Base-by-base conservation (phyloP, 1,139 yeast species). In the Scheffersomyces titani region DNA sequence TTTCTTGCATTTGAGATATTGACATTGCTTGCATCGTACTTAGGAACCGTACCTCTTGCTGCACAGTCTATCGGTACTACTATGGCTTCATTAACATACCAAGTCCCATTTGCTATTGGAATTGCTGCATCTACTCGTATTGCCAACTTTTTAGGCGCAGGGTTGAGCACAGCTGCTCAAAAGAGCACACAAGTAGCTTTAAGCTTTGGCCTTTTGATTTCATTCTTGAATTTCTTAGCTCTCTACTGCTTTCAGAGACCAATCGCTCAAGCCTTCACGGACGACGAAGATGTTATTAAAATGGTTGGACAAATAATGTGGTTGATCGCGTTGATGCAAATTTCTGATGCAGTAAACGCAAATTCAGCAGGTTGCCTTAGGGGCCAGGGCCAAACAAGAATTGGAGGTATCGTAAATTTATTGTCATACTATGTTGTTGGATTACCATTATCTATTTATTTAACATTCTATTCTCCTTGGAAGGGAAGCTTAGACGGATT, bases 1-100 rank as follows among this genome's bases (percentile, higher is more conserved):
- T 88, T 88, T 59, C 69, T 89, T 59, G 90, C 93, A 0, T 89
- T 88, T 68, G 94, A 89, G 66, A 80, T 88, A 45, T 75, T 89
- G 75, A 88, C 94, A 0, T 72, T 89, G 47, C 80, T 88, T 66
- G 83, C 88, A 1, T 80, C 86, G 2, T 83, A 83, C 62, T 69
- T 84, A 57, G 88, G 88, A 3, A 84, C 88, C 0, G 68, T 75
- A 44, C 76, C 80, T 6, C 74, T 84, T 60, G 88, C 88, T 6
- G 85, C 88, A 0, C 88, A 84, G 65, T 81, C 86, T 1, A 81
- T 84, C 49, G 83, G 86, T 51, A 75, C 86, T 16, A 83, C 87
- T 0, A 78, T 83, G 77, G 87, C 86, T 1, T 76, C 85, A 3
- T 70, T 70, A 59, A 83, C 82, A 6, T 80, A 80, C 61, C 84